Percentiles rank a stretch among this genome's conserved stretches.
These are phyloP conservation scores for Candida rishiriensis DNA, from an alignment of 805 yeast genomes.

Conservation along the genomic window DNA sequence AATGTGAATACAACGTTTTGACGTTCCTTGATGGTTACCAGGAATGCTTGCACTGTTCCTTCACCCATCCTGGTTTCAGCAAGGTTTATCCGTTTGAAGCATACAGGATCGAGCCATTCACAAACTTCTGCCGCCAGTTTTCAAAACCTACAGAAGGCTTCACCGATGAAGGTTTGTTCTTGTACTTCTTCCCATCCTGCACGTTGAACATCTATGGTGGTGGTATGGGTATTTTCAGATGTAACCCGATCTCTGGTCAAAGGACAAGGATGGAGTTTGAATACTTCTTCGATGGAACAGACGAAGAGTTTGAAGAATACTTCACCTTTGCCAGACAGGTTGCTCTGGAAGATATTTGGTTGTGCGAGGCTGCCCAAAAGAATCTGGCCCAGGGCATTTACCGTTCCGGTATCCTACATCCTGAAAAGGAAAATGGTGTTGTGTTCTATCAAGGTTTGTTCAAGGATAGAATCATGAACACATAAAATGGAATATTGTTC, in stretches of 20 bases:
- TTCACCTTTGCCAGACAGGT: conserved; percentile 30
- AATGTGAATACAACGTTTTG: conserved; percentile 21
- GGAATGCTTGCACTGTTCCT: conserved; percentile 27
- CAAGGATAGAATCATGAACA: conserved; percentile 15
- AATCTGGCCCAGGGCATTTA: conserved; percentile 23
- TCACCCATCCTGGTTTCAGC: conserved; percentile 26
- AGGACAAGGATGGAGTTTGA: conserved; percentile 29
- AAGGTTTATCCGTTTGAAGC: conserved; percentile 25
- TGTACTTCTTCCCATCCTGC: conserved; percentile 28
- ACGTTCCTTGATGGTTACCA: conserved; percentile 27
- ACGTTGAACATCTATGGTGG: conserved; percentile 27
- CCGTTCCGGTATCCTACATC: conserved; percentile 24
- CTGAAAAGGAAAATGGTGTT: conserved; percentile 25
- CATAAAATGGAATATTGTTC: not conserved
- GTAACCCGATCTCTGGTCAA: conserved; percentile 24
- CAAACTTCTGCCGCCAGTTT: conserved; percentile 26
- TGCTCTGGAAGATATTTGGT: conserved; percentile 27
- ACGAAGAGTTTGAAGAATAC: conserved; percentile 25
- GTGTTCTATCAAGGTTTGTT: conserved; percentile 19
- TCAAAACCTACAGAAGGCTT: conserved; percentile 14
- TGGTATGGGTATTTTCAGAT: conserved; percentile 27
- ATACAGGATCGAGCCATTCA: conserved; percentile 23
- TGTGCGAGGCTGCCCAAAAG: conserved; percentile 28
- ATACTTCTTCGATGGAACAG: conserved; percentile 25
- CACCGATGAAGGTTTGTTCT: conserved; percentile 20